Percentiles rank a stretch among this genome's conserved stretches.
These are phyloP conservation scores for Rhodomyrtus tomentosa DNA, from an alignment of 345 rosid genomes.

Conservation along the genomic window DNA sequence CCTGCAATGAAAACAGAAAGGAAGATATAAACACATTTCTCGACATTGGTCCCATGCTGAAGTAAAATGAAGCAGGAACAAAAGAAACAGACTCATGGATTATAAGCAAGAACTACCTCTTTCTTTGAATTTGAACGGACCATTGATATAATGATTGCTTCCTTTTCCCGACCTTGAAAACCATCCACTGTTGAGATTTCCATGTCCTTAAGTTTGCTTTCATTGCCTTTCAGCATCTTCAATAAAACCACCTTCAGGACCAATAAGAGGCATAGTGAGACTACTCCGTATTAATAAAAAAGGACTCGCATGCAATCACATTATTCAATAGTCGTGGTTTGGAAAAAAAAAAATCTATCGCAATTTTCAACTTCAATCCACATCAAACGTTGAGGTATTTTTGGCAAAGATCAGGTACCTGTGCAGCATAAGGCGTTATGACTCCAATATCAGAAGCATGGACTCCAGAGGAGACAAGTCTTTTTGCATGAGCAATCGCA, in stretches of 20 bases:
- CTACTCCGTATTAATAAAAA: neutral
- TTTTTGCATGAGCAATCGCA: slow-evolving; percentile 81
- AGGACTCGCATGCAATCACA: neutral
- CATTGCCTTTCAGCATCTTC: slow-evolving; percentile 58
- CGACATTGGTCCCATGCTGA: neutral
- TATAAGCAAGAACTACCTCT: slow-evolving; percentile 33
- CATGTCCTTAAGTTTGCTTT: slow-evolving; percentile 62
- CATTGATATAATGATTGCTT: slow-evolving; percentile 90
- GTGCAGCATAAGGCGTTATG: slow-evolving; percentile 95
- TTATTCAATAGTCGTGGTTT: neutral
- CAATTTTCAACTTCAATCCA: neutral
- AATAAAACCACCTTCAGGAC: slow-evolving; percentile 55
- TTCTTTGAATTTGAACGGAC: slow-evolving; percentile 86
- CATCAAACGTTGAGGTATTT: neutral
- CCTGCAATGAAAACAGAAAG: slow-evolving; percentile 22
- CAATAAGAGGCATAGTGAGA: neutral
- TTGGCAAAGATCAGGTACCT: slow-evolving; percentile 22
- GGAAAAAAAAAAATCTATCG: neutral
- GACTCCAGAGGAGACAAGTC: slow-evolving; percentile 66
- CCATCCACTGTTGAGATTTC: slow-evolving; percentile 97
- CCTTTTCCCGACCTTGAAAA: slow-evolving; percentile 97
- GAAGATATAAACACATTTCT: neutral
- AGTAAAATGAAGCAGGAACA: neutral
- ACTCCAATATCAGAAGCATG: slow-evolving; percentile 78
- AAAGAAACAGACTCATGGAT: neutral